Evolutionary conservation across 176 grass and related monocot genomes (phyloP).

Genomic region (Musa beccarii): DNA sequence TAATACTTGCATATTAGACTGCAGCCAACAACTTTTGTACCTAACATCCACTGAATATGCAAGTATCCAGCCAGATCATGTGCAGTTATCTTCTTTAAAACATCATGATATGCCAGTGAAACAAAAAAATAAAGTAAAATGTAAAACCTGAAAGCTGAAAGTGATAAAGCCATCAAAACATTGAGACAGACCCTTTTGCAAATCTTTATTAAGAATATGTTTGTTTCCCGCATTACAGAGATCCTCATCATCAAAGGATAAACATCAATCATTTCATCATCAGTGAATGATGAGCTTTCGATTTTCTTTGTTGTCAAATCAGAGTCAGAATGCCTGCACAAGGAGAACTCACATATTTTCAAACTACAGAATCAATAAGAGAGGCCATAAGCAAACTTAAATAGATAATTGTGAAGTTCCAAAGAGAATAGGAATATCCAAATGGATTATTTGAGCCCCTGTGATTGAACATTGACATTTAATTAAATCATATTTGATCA

Average conservation of each 20-base stretch:
- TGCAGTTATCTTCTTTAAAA: neutral
- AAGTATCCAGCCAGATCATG: neutral
- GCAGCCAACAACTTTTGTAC: neutral
- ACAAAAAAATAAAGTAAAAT: neutral
- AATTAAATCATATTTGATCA: neutral
- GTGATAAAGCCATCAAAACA: neutral
- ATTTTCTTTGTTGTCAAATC: slow-evolving; percentile 43
- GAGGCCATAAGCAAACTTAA: too few species aligned
- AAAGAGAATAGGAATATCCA: neutral
- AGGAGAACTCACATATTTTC: neutral
- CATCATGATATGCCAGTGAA: neutral
- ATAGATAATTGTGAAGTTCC: neutral
- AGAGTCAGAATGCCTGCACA: slow-evolving; percentile 40
- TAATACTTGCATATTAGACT: neutral
- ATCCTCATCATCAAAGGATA: slow-evolving; percentile 87
- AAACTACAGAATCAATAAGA: neutral
- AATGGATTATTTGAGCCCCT: neutral
- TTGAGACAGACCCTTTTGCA: slow-evolving; percentile 65
- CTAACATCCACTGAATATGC: neutral
- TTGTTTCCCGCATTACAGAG: slow-evolving; percentile 65
- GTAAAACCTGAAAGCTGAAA: neutral
- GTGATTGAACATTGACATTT: neutral
- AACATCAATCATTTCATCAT: slow-evolving; percentile 40
- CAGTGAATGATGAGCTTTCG: slow-evolving; percentile 15
- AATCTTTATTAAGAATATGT: slow-evolving; percentile 66